phyloP scores from a whole-genome alignment of 2,329 filamentous ascomycete genomes.

The Sporothrix protearum region DNA sequence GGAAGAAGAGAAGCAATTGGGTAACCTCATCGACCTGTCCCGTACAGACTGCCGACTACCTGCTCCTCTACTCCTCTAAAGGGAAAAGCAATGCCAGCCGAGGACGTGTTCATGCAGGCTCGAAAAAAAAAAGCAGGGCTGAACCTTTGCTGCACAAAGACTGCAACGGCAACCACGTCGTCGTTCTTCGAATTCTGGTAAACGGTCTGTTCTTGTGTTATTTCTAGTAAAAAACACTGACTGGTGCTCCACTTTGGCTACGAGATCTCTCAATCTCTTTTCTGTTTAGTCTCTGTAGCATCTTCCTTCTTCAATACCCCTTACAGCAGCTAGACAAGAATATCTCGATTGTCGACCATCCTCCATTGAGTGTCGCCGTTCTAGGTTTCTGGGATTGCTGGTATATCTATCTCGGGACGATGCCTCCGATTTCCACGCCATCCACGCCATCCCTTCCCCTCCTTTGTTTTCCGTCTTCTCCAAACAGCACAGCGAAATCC shows the following conservation, averaged over 20 bases:
- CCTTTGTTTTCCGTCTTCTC: not conserved
- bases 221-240: not conserved
- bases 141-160: not conserved
- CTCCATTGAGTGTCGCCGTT: not conserved
- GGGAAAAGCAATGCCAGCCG: not conserved
- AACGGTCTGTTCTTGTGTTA: not conserved
- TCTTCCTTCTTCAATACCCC: no score
- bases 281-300: not conserved
- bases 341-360: not conserved
- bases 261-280: not conserved
- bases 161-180: not conserved
- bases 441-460: not conserved
- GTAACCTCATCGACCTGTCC: not conserved
- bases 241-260: no score
- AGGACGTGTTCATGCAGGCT: not conserved
- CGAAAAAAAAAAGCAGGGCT: not conserved
- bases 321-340: not conserved
- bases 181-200: not conserved
- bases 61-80: no score
- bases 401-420: not conserved
- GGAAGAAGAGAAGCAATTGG: no score
- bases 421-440: not conserved
- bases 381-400: not conserved
- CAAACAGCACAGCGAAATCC: not conserved
- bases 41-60: not conserved